These are phyloP conservation scores for Stemphylium beticola DNA, from an alignment of 2,329 filamentous ascomycete species.

Conservation along the genomic window DNA sequence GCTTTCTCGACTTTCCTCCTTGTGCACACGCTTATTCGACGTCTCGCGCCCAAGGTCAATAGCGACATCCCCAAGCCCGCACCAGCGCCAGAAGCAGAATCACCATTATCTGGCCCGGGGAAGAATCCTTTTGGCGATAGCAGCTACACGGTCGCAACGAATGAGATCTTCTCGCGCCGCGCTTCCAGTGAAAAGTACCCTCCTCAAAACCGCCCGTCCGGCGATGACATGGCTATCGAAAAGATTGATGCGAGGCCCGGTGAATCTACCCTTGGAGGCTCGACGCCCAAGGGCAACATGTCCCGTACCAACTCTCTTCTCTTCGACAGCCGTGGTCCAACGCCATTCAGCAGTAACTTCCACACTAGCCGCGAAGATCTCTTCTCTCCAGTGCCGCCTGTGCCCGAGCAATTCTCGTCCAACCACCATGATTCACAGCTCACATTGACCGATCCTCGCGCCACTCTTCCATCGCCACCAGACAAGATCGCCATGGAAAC, in stretches of 20 bases:
- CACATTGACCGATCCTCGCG: conserved; percentile 17
- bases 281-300: conserved; percentile 22
- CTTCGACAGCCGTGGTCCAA: conserved; percentile 33
- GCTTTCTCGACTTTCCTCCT: conserved; percentile 37
- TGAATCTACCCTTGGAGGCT: conserved; percentile 27
- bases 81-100: background rate
- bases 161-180: background rate
- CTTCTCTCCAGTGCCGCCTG: background rate
- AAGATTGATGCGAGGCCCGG: conserved; percentile 20
- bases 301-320: conserved; percentile 29
- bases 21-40: conserved; percentile 39
- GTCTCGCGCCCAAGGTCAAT: conserved; percentile 18
- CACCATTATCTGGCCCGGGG: background rate
- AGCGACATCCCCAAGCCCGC: conserved; percentile 4
- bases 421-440: conserved; percentile 20
- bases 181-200: background rate
- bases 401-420: background rate
- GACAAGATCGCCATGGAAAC: conserved; percentile 40
- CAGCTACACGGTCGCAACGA: conserved; percentile 2
- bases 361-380: conserved; percentile 24
- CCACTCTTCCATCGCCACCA: background rate
- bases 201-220: conserved; percentile 20
- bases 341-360: conserved; percentile 27
- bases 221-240: conserved; percentile 36
- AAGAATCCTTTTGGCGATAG: conserved; percentile 12